Base-by-base conservation (phyloP, 129 eudicot species). In the Escallonia rubra region DNA sequence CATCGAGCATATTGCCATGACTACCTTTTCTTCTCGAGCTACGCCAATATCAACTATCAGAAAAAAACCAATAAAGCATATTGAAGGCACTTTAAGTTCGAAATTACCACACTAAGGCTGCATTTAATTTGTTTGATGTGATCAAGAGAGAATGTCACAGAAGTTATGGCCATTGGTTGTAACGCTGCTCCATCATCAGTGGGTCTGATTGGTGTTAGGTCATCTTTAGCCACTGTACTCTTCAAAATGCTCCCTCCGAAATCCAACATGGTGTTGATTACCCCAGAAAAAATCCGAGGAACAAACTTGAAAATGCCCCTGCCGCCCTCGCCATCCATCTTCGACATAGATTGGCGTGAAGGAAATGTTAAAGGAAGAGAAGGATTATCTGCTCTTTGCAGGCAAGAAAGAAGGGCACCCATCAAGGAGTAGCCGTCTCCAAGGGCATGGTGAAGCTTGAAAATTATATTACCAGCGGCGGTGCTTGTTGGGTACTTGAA, bases 391-490 rank as follows among this genome's bases (percentile, higher is more conserved):
- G 68, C 83, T 74, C 86, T 50, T 66, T 82, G 63, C 8, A 78
- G 6, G 57, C 80, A 78, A 2, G 86, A 78, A 23, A 82, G 80
- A 23, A 82, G 72, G 3, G 76, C 75, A 6, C 83, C 86, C 67
- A 82, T 74, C 3, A 82, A 52, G 39, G 86, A 74, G 59, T 77
- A 82, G 9, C 86, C 86, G 53, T 82, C 86, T 4, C 86, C 86
- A 3, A 82, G 75, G 1, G 86, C 78, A 50, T 82, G 86, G 78
- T 82, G 80, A 40, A 82, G 58, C 74, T 82, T 82, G 72, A 78
- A 74, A 3, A 82, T 12, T 8, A 63, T 1, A 45, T 64, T 67
- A 65, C 86, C 86, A 8, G 77, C 61, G 16, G 86, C 74, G 11
- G 63, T 82, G 68, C 67, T 74, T 6, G 83, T 82, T 3, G 86